Conservation (phyloP, 2,329 filamentous ascomycete genomes). For the Colletotrichum navitas region DNA sequence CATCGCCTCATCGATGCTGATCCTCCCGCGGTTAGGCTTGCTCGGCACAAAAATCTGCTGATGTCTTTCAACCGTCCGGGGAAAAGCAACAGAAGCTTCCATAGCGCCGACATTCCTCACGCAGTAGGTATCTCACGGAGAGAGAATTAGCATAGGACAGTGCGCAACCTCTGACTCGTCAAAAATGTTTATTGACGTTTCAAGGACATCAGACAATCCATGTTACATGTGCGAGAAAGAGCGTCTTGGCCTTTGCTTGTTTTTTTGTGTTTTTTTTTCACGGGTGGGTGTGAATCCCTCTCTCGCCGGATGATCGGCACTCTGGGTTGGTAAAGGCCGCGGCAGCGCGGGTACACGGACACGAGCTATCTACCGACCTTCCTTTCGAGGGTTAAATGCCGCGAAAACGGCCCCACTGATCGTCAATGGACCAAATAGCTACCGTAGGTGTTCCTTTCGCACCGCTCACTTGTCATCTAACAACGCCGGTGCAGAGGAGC, state of each 20-base stretch:
- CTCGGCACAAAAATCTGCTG: not conserved
- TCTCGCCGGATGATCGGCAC: not conserved
- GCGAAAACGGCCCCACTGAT: not conserved
- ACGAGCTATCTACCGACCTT: not conserved
- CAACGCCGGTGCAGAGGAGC: too few relatives aligned
- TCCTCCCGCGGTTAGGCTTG: not conserved
- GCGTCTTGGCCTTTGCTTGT: not conserved
- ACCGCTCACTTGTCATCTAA: not conserved
- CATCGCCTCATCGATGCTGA: not conserved
- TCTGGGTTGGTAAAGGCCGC: not conserved
- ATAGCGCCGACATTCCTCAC: not conserved
- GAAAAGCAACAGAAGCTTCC: not conserved
- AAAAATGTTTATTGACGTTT: not conserved
- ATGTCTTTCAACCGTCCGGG: not conserved
- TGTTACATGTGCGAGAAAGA: not conserved
- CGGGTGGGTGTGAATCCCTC: not conserved
- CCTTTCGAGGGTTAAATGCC: not conserved
- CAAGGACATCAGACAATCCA: not conserved
- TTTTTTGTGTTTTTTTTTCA: not conserved
- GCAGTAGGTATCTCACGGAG: not conserved
- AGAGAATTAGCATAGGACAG: not conserved
- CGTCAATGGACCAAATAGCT: not conserved
- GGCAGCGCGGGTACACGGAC: not conserved
- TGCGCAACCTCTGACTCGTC: too few relatives aligned
- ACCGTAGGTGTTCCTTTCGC: not conserved